Evolutionary conservation across 805 yeast species (phyloP).

Genomic region (Suhomyces prunicola): DNA sequence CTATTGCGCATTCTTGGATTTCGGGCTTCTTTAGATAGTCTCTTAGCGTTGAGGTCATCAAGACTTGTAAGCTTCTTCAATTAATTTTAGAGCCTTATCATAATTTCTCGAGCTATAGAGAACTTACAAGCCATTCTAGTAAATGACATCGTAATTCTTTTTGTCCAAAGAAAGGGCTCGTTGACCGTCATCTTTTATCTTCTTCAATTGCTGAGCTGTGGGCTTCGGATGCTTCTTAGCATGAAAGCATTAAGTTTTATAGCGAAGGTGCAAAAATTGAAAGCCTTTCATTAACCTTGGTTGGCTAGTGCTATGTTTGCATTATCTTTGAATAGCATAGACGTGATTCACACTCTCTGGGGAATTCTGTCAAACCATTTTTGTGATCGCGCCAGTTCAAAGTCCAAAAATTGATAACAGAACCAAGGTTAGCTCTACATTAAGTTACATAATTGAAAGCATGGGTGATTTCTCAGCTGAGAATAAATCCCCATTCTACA

Average conservation of each 20-base stretch:
- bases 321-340: conserved; percentile 1
- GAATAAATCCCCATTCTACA: conserved; percentile 5
- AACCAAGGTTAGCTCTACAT: neutral
- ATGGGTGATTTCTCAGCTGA: neutral
- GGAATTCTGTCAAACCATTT: neutral
- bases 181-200: conserved; percentile 12
- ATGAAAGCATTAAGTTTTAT: conserved; percentile 11
- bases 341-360: neutral
- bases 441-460: neutral
- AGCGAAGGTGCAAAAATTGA: conserved; percentile 14
- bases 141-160: conserved; percentile 14
- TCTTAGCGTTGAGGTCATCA: neutral
- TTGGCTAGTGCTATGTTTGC: conserved; percentile 7
- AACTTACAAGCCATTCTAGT: conserved; percentile 9
- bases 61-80: conserved; percentile 13
- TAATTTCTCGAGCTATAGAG: conserved; percentile 6
- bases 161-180: conserved; percentile 13
- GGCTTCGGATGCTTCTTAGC: neutral
- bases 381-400: neutral
- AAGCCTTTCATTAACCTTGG: conserved; percentile 14
- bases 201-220: conserved; percentile 11
- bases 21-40: neutral
- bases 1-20: neutral
- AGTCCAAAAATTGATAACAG: neutral
- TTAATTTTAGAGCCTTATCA: conserved; percentile 9